Base-by-base conservation (phyloP, 2,329 filamentous ascomycete species). In the Sporothrix brasiliensis region DNA sequence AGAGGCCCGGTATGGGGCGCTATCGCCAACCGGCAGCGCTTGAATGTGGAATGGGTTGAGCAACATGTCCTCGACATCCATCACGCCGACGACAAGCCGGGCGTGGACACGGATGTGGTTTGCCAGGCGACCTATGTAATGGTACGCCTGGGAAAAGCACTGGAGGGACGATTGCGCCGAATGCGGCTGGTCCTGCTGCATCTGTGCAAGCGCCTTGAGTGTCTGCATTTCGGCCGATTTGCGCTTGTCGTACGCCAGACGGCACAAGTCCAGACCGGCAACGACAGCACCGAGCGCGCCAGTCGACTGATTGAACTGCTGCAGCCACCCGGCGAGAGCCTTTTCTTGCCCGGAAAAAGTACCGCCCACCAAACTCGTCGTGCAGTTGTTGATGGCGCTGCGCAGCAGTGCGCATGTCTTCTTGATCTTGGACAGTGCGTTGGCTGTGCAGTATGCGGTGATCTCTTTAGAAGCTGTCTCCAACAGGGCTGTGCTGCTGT, bases 121-220 rank as follows among this genome's bases (percentile, higher is more conserved):
- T n/a, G 80, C 80, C 1, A 87, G 74, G 0, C 83, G 78, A 2
- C 84, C 83, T 9, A 86, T 74, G 47, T 78, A 77, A 73, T 86
- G 84, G 4, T 76, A 75, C 5, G 80, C 76, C 3, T 63, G 53
- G 4, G 72, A 69, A 69, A 82, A 82, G 0, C 53, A 30, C 24
- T 30, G 24, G 3, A 11, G 11, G 24, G 52, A 34, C 2, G 5
- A 4, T 5, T 27, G 24, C 3, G 34, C 34, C 34, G 34, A 34
- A 7, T 34, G 34, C 34, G 34, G 34, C 34, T 34, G 34, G 5
- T 34, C 6, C 34, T 13, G 21, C 13, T 54, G 52, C 21, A 4
- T 11, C n/a, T 10, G 13, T 27, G 52, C 52, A 0, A 73, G 34
- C 4, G 24, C 24, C 16, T 50, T 71, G 16, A 71, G 58, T 2